These are phyloP conservation scores for Evernia prunastri DNA, from an alignment of 495 filamentous ascomycete genomes.

Conservation along the genomic window DNA sequence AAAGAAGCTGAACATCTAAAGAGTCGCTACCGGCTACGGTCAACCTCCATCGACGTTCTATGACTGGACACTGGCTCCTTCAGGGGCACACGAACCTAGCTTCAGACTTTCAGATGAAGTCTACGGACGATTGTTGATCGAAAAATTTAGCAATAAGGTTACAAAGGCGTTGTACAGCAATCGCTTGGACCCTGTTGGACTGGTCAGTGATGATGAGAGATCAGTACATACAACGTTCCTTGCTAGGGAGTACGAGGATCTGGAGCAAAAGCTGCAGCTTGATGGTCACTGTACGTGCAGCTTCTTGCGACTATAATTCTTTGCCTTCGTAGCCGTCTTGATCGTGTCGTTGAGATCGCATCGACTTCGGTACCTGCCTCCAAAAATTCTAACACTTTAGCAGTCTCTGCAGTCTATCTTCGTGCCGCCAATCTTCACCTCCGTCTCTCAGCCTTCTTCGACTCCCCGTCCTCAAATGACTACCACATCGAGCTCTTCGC, in stretches of 20 bases:
- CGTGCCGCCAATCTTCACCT: conserved; percentile 76
- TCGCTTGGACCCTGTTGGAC: conserved; percentile 63
- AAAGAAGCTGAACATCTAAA: conserved; percentile 32
- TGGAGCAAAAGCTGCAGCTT: conserved; percentile 41
- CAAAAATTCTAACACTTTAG: conserved; percentile 34
- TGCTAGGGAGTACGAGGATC: conserved; percentile 46
- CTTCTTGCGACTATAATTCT: background rate
- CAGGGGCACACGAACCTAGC: conserved; percentile 55
- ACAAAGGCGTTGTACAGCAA: conserved; percentile 80
- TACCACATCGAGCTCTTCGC: conserved; percentile 73
- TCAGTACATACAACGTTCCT: conserved; percentile 57
- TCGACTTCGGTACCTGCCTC: background rate
- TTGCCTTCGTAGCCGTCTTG: background rate
- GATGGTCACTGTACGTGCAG: conserved; percentile 40
- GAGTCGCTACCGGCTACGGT: conserved; percentile 82
- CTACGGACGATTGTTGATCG: conserved; percentile 64
- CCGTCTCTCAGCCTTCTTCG: conserved; percentile 82
- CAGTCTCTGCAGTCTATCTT: conserved; percentile 65
- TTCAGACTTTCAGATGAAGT: conserved; percentile 63
- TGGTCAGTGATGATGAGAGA: conserved; percentile 63
- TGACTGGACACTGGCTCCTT: conserved; percentile 71
- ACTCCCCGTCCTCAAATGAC: conserved; percentile 63
- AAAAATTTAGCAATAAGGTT: conserved; percentile 79
- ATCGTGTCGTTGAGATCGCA: background rate
- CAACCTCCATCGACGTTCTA: conserved; percentile 85